Evolutionary conservation across 1,139 yeast species (phyloP).

Genomic region (Pichia sp.): DNA sequence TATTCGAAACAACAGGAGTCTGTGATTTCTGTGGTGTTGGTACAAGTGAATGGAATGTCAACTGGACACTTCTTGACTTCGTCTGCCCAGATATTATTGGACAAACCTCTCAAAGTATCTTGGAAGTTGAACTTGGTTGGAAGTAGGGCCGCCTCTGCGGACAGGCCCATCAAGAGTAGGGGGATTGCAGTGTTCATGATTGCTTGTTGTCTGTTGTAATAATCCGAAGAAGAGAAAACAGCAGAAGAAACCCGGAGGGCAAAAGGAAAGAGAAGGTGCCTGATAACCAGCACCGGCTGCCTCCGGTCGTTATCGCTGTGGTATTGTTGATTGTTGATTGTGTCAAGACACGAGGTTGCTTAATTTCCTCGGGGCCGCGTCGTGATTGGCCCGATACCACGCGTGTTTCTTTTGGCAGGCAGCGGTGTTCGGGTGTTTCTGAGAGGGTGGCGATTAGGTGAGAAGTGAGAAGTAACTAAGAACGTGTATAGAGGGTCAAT

Average conservation of each 20-base stretch:
- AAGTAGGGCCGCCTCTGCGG: not conserved
- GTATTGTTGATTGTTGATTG: too few relatives aligned
- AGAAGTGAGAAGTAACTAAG: too few relatives aligned
- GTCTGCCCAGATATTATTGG: not conserved
- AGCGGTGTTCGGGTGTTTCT: too few relatives aligned
- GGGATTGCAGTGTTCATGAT: not conserved
- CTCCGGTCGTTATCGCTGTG: constrained; percentile 1
- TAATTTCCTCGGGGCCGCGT: constrained; percentile 1
- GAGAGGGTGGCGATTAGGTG: too few relatives aligned
- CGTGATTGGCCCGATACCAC: constrained; percentile 3
- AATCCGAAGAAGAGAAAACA: too few relatives aligned
- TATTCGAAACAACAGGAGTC: constrained; percentile 84
- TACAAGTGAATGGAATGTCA: constrained; percentile 67
- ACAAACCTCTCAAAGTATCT: not conserved
- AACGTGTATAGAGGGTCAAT: too few relatives aligned
- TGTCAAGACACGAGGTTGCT: too few relatives aligned
- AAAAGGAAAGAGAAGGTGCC: too few relatives aligned
- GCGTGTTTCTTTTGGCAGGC: not conserved
- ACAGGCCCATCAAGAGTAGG: not conserved
- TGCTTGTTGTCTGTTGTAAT: too few relatives aligned
- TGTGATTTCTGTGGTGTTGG: constrained; percentile 39
- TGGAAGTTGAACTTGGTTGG: not conserved
- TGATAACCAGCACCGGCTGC: too few relatives aligned
- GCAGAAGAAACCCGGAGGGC: too few relatives aligned
- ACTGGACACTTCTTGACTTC: constrained; percentile 50